phyloP scores from a whole-genome alignment of 1,284 basidiomycete species.

The Pseudozyma sp. region DNA sequence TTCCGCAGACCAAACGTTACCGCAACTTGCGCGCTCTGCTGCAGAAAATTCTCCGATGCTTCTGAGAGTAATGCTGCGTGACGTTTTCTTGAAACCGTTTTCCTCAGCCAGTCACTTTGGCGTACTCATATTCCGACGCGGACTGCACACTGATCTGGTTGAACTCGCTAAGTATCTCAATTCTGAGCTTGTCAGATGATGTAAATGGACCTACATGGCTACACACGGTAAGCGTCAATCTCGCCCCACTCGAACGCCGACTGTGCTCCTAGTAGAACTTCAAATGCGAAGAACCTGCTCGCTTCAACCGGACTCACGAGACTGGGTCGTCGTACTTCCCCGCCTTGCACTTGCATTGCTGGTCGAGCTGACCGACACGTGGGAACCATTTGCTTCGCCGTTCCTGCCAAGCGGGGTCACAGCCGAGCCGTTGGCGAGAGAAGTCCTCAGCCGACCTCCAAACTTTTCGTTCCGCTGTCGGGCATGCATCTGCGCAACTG shows the following conservation, averaged over 20 bases:
- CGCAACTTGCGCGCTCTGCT: too few relatives aligned
- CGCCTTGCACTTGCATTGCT: background rate
- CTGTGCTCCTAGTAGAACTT: too few relatives aligned
- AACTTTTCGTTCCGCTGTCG: constrained; percentile 49
- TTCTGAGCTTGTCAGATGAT: background rate
- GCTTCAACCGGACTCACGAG: background rate
- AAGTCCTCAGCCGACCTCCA: constrained; percentile 34
- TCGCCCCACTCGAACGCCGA: too few relatives aligned
- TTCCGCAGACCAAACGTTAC: too few relatives aligned
- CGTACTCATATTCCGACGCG: background rate
- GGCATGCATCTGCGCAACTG: constrained; percentile 51
- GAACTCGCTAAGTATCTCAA: background rate
- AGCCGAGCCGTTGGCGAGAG: constrained; percentile 2
- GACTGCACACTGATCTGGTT: background rate
- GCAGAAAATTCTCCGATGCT: background rate
- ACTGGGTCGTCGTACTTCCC: background rate
- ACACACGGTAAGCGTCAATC: too few relatives aligned
- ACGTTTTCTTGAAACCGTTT: background rate
- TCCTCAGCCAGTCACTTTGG: background rate
- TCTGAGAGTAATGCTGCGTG: background rate
- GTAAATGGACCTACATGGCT: background rate
- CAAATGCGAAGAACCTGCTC: background rate
- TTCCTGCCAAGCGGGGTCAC: background rate
- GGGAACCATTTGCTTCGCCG: constrained; percentile 13
- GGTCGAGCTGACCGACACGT: constrained; percentile 21